Base-by-base conservation (phyloP, 1,284 basidiomycete genomes). In the Rhodofomes roseus region DNA sequence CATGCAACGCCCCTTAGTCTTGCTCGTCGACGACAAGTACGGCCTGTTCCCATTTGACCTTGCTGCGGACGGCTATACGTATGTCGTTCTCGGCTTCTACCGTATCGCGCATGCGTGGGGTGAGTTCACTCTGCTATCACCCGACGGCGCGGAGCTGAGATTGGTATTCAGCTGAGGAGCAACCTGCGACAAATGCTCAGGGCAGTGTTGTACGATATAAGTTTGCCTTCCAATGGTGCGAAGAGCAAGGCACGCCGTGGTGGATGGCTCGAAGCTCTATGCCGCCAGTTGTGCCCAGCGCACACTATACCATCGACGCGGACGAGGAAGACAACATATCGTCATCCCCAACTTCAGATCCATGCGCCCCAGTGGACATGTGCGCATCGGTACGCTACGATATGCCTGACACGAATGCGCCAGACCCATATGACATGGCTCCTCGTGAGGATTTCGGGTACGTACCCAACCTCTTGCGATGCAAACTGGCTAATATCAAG, bases 211-310 rank as follows among this genome's bases (percentile, higher is more conserved):
- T 90, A 5, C 79, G 89, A 11, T 90, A 83, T 70, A 92, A 92
- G 69, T 91, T 92, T 65, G 84, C 86, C 6, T 92, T 92, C 65
- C 85, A 87, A 62, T 92, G 89, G 88, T 89, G 87, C 63, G 81
- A 85, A 62, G 80, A 78, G 52, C 89, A 92, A 73, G 87, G 81
- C 37, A 63, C 73, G 54, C 76, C 85, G 9, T 87, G 85, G 85
- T 87, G 85, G 85, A 61, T 66, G 39, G 34, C 40, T 18, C 27
- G 11, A 8, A 34, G 22, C 23, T 44, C 56, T 40, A 31, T 51
- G 29, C 34, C n/a, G 29, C 36, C 16, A 46, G 43, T 7, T 44
- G 29, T 39, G 36, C 9, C 2, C 23, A 23, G 12, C 46, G 12
- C 4, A 14, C 23, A 12, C 46, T 14, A 48, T 4, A 4, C 25